Evolutionary conservation across 768 basidiomycete genomes (phyloP).

Genomic region (Rhodocollybia butyracea): DNA sequence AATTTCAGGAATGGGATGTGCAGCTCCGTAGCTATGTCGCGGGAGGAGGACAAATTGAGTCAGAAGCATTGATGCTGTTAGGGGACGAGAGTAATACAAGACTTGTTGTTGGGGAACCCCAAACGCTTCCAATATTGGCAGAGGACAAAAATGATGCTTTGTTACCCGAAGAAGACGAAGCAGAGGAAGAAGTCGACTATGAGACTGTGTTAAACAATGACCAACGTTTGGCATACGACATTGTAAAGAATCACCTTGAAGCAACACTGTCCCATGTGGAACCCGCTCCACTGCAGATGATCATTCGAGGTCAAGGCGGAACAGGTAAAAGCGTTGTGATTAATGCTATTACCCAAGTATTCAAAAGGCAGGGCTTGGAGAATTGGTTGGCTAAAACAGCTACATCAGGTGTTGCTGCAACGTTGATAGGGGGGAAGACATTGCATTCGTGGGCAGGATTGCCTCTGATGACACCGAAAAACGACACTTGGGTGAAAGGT

Average conservation of each 20-base stretch:
- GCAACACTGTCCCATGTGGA: slow-evolving; percentile 14
- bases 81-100: not conserved
- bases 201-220: not conserved
- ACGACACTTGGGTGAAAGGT: not conserved
- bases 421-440: slow-evolving; percentile 30
- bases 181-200: not conserved
- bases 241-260: slow-evolving; percentile 26
- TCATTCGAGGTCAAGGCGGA: slow-evolving; percentile 31
- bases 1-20: not conserved
- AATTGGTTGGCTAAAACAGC: slow-evolving; percentile 25
- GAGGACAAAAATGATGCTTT: not conserved
- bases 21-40: not conserved
- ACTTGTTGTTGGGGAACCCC: not conserved
- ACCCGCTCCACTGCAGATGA: slow-evolving; percentile 29
- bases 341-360: slow-evolving; percentile 25
- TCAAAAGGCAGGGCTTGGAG: slow-evolving; percentile 10
- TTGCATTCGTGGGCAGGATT: slow-evolving; percentile 21
- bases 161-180: not conserved
- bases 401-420: slow-evolving; percentile 32
- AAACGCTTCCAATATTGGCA: not conserved
- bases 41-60: not conserved
- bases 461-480: not conserved
- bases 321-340: slow-evolving; percentile 34
- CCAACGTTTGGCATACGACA: slow-evolving; percentile 24
- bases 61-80: not conserved